Evolutionary conservation across 1,284 basidiomycete species (phyloP), one percentile per base, ranked within the genome.

Genomic region (Sporisorium scitamineum): DNA sequence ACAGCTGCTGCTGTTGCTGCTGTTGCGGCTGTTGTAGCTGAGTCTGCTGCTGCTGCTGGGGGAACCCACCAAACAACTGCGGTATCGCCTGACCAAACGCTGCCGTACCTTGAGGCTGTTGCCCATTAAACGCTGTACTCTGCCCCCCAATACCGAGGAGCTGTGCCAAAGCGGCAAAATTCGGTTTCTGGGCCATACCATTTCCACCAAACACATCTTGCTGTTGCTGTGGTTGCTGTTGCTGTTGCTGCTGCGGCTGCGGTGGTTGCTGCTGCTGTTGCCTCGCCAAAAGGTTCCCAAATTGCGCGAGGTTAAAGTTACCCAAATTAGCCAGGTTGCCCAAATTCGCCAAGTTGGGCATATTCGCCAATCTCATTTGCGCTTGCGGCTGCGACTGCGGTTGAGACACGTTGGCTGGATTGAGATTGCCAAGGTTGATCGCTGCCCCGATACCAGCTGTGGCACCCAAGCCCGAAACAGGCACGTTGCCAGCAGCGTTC

Each of bases 401-500:
- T 9, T 50, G 48, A n/a, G 48, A 31, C 48, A 24, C 8, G 29
- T 20, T n/a, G n/a, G n/a, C 24, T 10, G 37, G 14, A 37, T 41
- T 54, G 37, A 37, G 52, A 41, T 16, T 22, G 10, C 16, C 45
- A 5, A 54, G 34, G n/a, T 47, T 44, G 29, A 63, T 55, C 5
- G 42, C 61, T 4, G 41, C 50, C 7, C 62, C 62, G 8, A 61
- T 18, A 2, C 61, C 58, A 2, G 39, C 29, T 7, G 37, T 41
- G 6, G 59, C 55, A 13, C 55, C 60, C 10, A 61, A 24, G 14
- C 54, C 57, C 5, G 65, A 62, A n/a, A 73, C 59, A 4, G 65
- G 61, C 6, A 68, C 57, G 45, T 73, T 73, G 3, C 70, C 70
- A 3, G 61, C 62, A 4, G 71, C 71, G 39, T n/a, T 60, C 5